These are phyloP conservation scores for Penicillium sp. DNA, from an alignment of 2,329 filamentous ascomycete genomes.

Conservation along the genomic window DNA sequence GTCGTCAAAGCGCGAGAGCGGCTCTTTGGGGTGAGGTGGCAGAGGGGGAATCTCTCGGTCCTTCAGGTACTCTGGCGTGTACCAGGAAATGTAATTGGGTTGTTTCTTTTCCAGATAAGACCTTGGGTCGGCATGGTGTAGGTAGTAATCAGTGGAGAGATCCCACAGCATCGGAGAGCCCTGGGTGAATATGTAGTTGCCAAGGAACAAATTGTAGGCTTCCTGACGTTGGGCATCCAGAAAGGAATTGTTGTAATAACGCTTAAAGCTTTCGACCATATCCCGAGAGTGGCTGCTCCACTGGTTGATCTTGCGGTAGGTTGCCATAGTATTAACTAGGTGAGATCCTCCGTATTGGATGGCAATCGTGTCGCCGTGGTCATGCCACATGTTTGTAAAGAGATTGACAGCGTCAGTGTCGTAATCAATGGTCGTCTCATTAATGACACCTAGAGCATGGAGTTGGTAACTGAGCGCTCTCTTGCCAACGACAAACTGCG, in stretches of 20 bases:
- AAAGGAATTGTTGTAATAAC: slow-evolving; percentile 98
- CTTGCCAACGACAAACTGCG: slow-evolving; percentile 97
- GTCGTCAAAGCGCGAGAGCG: slow-evolving; percentile 68
- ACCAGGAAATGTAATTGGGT: slow-evolving; percentile 86
- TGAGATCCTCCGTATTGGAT: slow-evolving; percentile 97
- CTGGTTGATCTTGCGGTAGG: slow-evolving; percentile 97
- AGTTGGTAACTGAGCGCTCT: slow-evolving; percentile 87
- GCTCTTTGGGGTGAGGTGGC: slow-evolving; percentile 30
- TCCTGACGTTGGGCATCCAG: slow-evolving; percentile 97
- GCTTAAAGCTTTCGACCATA: slow-evolving; percentile 98
- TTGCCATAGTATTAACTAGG: slow-evolving; percentile 98
- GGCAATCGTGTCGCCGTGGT: slow-evolving; percentile 95
- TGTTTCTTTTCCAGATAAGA: slow-evolving; percentile 62
- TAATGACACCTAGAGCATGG: slow-evolving; percentile 83
- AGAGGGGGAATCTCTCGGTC: slow-evolving; percentile 57
- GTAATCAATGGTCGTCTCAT: slow-evolving; percentile 75
- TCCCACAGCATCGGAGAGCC: slow-evolving; percentile 98
- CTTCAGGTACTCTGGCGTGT: slow-evolving; percentile 68
- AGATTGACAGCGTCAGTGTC: slow-evolving; percentile 95
- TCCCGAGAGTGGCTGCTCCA: slow-evolving; percentile 97
- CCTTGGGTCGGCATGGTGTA: slow-evolving; percentile 83
- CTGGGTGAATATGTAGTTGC: slow-evolving; percentile 85
- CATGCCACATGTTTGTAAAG: slow-evolving; percentile 97
- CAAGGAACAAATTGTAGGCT: slow-evolving; percentile 94
- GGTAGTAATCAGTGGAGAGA: slow-evolving; percentile 87